These are phyloP conservation scores for Trifolium pratense DNA, from an alignment of 306 rosid species.

Conservation along the genomic window DNA sequence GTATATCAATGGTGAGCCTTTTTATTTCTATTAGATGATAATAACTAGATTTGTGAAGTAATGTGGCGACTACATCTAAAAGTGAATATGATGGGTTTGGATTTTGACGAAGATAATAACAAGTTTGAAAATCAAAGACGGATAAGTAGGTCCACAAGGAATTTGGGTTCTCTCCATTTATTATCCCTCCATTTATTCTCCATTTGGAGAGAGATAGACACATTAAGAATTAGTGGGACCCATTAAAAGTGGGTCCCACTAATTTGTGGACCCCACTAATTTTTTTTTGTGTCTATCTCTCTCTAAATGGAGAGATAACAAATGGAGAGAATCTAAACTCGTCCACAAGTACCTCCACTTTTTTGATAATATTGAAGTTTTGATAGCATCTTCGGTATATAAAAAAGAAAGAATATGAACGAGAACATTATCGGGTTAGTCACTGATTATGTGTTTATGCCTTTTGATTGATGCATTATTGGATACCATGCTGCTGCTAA, in stretches of 20 bases:
- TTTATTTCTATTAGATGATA: too few relatives aligned
- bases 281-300: too few relatives aligned
- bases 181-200: too few relatives aligned
- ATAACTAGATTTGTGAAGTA: background rate
- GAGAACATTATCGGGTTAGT: background rate
- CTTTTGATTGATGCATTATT: background rate
- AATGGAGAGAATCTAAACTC: too few relatives aligned
- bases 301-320: too few relatives aligned
- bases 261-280: too few relatives aligned
- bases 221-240: too few relatives aligned
- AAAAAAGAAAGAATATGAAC: background rate
- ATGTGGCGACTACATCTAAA: background rate
- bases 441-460: background rate
- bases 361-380: background rate
- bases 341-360: background rate
- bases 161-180: too few relatives aligned
- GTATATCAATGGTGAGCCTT: background rate
- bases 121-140: too few relatives aligned
- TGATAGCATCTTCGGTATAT: background rate
- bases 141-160: background rate
- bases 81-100: background rate
- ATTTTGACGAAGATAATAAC: too few relatives aligned
- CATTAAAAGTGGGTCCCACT: too few relatives aligned
- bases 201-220: too few relatives aligned
- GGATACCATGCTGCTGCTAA: background rate